These are phyloP conservation scores for Arabidopsis arenosa DNA, from an alignment of 345 rosid species.

Conservation along the genomic window DNA sequence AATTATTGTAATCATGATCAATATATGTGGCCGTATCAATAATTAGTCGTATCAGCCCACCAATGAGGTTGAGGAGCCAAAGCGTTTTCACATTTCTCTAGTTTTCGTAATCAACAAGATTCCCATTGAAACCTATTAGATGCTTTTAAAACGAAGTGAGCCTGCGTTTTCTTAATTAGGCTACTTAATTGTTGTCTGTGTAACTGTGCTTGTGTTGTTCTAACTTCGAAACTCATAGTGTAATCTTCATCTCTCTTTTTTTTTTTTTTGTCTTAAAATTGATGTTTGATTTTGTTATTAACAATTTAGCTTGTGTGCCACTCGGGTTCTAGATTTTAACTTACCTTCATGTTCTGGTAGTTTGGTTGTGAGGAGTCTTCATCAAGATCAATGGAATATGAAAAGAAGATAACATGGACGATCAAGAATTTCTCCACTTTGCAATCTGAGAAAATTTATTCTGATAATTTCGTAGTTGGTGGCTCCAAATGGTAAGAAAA, in stretches of 20 bases:
- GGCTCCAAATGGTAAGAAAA: not conserved
- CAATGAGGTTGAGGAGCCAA: not conserved
- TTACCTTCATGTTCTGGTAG: no score
- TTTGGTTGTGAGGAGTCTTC: not conserved
- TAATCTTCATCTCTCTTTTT: not conserved
- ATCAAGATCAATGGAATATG: not conserved
- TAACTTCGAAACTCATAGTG: not conserved
- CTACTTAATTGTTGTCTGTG: not conserved
- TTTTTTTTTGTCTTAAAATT: no score
- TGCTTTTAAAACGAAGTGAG: not conserved
- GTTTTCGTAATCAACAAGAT: not conserved
- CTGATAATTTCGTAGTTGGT: not conserved
- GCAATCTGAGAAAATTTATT: not conserved
- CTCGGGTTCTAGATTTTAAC: no score
- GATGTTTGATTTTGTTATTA: not conserved
- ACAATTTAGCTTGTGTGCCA: no score
- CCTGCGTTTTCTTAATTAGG: not conserved
- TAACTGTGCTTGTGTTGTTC: not conserved
- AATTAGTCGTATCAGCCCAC: not conserved
- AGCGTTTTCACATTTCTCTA: not conserved
- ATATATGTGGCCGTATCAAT: no score
- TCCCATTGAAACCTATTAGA: not conserved
- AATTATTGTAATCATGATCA: no score
- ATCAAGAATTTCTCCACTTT: not conserved
- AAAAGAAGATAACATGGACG: no score